phyloP scores from a whole-genome alignment of 164 flowering plant genomes.

The Stephania yunnanensis region DNA sequence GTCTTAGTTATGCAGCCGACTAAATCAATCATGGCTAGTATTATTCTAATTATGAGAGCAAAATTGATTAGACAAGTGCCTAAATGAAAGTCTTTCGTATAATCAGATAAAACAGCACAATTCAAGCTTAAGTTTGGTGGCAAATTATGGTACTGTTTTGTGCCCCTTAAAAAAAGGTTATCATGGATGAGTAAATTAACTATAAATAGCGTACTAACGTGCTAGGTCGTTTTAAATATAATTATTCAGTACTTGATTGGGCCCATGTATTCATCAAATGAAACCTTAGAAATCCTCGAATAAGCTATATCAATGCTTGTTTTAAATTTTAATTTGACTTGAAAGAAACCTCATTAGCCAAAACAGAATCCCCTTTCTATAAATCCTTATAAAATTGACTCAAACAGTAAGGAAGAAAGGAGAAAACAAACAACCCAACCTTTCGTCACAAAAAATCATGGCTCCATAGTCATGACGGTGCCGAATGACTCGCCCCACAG shows the following conservation, averaged over 20 bases:
- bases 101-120: background rate
- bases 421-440: conserved; percentile 34
- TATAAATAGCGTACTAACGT: background rate
- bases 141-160: background rate
- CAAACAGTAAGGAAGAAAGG: background rate
- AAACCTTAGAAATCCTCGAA: background rate
- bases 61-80: background rate
- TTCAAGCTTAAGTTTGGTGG: background rate
- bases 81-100: background rate
- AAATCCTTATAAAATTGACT: background rate
- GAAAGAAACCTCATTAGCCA: background rate
- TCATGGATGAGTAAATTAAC: background rate
- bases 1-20: background rate
- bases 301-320: background rate
- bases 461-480: conserved; percentile 98
- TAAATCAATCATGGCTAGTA: background rate
- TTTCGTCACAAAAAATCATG: conserved; percentile 90
- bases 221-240: background rate
- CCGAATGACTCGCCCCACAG: conserved; percentile 98
- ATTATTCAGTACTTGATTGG: background rate
- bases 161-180: no score
- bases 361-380: background rate
- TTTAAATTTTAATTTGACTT: background rate
- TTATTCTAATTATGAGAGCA: background rate
- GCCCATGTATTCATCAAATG: background rate